phyloP scores from a whole-genome alignment of 768 basidiomycete species.

The Trametes gibbosa region DNA sequence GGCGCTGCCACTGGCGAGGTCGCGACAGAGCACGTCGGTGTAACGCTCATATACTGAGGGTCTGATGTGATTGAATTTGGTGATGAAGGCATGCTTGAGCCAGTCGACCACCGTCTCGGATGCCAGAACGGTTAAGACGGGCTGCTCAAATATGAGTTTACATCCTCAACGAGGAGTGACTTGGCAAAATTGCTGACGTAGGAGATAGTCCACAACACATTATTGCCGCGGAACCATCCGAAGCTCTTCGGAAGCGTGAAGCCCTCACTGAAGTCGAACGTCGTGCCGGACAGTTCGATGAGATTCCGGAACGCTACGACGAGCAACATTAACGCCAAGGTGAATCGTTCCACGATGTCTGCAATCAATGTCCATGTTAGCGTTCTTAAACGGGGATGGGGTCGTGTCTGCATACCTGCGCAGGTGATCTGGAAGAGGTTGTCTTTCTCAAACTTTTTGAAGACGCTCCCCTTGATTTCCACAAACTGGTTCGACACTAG shows the following conservation, averaged over 20 bases:
- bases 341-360: constrained; percentile 99
- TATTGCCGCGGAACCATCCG: constrained; percentile 79
- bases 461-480: constrained; percentile 98
- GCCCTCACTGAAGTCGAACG: constrained; percentile 72
- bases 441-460: constrained; percentile 99
- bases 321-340: constrained; percentile 83
- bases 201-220: constrained; percentile 82
- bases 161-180: neutral
- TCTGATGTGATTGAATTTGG: constrained; percentile 98
- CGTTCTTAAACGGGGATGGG: neutral
- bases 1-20: constrained; percentile 78
- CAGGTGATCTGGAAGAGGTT: constrained; percentile 98
- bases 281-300: constrained; percentile 89
- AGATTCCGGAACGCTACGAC: constrained; percentile 93
- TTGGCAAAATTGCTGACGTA: constrained; percentile 55
- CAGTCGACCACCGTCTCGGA: constrained; percentile 97
- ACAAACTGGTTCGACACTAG: constrained; percentile 98
- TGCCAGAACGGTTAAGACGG: constrained; percentile 84
- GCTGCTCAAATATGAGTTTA: constrained; percentile 44
- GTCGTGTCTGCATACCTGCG: constrained; percentile 58
- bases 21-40: constrained; percentile 92
- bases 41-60: constrained; percentile 94
- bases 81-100: constrained; percentile 99
- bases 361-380: neutral
- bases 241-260: constrained; percentile 79